Conservation (phyloP, 2,329 filamentous ascomycete genomes). For the Metarhizium rileyi region DNA sequence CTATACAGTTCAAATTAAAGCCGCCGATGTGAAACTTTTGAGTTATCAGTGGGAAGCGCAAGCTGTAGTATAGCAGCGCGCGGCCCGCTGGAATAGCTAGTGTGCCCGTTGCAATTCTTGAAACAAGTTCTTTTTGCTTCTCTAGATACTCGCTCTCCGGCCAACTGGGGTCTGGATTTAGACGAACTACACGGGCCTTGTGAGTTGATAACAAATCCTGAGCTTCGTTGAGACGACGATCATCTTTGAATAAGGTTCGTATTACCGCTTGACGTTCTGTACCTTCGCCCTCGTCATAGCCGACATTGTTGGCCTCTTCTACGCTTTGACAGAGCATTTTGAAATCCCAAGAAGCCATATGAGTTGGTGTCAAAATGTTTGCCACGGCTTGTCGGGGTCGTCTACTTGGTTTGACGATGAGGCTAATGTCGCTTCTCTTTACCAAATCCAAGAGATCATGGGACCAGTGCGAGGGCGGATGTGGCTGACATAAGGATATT, state of each 20-base stretch:
- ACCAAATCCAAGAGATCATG: slow-evolving; percentile 63
- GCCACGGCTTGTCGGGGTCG: slow-evolving; percentile 21
- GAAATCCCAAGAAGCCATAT: slow-evolving; percentile 63
- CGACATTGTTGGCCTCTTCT: slow-evolving; percentile 48
- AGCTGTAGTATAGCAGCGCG: slow-evolving; percentile 78
- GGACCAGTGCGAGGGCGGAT: slow-evolving; percentile 69
- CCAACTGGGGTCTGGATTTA: slow-evolving; percentile 66
- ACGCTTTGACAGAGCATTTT: slow-evolving; percentile 63
- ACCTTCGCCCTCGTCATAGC: slow-evolving; percentile 71
- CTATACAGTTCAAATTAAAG: slow-evolving; percentile 84
- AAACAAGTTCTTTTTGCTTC: slow-evolving; percentile 82
- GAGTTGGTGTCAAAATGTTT: slow-evolving; percentile 44
- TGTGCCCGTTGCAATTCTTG: slow-evolving; percentile 76
- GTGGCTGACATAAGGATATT: slow-evolving; percentile 74
- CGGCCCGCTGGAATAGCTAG: slow-evolving; percentile 82
- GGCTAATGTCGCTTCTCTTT: slow-evolving; percentile 70
- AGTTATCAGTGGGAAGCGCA: slow-evolving; percentile 79
- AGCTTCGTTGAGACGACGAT: slow-evolving; percentile 81
- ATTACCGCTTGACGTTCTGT: slow-evolving; percentile 77
- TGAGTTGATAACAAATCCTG: slow-evolving; percentile 76
- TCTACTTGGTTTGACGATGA: slow-evolving; percentile 42
- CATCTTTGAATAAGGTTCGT: slow-evolving; percentile 79
- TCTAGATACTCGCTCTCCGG: slow-evolving; percentile 82
- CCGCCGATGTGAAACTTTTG: slow-evolving; percentile 85
- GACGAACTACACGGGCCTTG: slow-evolving; percentile 68